Conservation (phyloP, 75 land plant genomes). For the Gnetum montanum region DNA sequence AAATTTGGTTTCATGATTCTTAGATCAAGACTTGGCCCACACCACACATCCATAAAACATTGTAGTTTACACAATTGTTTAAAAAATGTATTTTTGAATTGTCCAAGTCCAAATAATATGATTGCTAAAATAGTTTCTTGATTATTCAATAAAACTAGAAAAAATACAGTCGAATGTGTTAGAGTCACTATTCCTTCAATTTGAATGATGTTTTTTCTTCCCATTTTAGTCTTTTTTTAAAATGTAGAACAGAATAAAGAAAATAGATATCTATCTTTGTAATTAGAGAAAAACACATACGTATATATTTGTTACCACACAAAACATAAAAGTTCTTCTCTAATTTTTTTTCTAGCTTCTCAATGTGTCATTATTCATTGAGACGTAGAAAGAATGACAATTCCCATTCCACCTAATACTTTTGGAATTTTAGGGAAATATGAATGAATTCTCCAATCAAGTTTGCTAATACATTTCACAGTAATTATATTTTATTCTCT, state of each 20-base stretch:
- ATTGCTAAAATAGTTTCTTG: background rate
- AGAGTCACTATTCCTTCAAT: background rate
- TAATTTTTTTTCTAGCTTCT: background rate
- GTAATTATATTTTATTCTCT: background rate
- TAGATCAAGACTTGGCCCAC: too few relatives aligned
- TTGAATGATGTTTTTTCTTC: background rate
- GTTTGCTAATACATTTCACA: background rate
- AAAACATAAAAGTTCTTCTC: background rate
- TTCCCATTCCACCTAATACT: conserved; percentile 1
- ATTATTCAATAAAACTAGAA: background rate
- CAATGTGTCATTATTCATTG: background rate
- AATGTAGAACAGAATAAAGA: too few relatives aligned
- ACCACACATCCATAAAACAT: too few relatives aligned
- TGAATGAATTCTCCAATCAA: conserved; percentile 1
- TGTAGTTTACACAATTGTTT: too few relatives aligned
- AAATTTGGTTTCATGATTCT: too few relatives aligned
- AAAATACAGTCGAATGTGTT: background rate
- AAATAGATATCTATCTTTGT: too few relatives aligned
- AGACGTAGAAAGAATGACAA: conserved; percentile 7
- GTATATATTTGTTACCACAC: background rate
- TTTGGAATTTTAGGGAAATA: conserved; percentile 1
- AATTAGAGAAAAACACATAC: background rate
- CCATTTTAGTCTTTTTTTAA: background rate
- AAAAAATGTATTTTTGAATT: too few relatives aligned
- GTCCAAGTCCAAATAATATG: too few relatives aligned